A percentile compares a stretch with the other conserved stretches of the same genome.
These are phyloP conservation scores for Chlamydomonas eustigma DNA, from an alignment of 139 green algal species.

Conservation along the genomic window DNA sequence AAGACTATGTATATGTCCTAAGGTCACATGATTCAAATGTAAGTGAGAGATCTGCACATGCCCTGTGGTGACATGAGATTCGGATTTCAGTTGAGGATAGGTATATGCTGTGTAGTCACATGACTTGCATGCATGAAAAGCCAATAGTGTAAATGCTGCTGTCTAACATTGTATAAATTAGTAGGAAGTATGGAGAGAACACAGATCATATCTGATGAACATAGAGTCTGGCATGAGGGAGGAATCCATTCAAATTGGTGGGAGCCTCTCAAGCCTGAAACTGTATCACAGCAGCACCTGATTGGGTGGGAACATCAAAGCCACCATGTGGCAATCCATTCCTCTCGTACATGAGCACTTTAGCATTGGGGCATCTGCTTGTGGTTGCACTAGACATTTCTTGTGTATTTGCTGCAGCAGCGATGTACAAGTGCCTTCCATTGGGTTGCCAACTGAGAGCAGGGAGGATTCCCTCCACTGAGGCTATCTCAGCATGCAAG, in stretches of 20 bases:
- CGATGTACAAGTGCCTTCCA: conserved; percentile 72
- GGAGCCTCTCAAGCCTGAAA: too few species aligned
- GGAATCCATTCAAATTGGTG: too few species aligned
- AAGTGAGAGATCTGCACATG: too few species aligned
- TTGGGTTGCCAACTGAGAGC: conserved; percentile 84
- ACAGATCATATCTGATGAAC: neutral
- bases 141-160: neutral
- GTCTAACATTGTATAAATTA: neutral
- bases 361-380: too few species aligned
- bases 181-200: neutral
- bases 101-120: too few species aligned
- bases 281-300: neutral
- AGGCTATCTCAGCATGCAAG: conserved; percentile 59
- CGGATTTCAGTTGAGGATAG: too few species aligned
- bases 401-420: neutral
- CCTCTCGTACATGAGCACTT: conserved; percentile 80
- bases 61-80: too few species aligned
- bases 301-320: conserved; percentile 59
- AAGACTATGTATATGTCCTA: conserved; percentile 35
- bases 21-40: neutral
- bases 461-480: conserved; percentile 35
- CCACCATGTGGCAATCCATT: conserved; percentile 84
- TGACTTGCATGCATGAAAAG: too few species aligned
- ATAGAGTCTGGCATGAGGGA: too few species aligned
- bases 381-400: too few species aligned